phyloP scores from a whole-genome alignment of 306 rosid genomes.

The Cyclanthera cordifolia region DNA sequence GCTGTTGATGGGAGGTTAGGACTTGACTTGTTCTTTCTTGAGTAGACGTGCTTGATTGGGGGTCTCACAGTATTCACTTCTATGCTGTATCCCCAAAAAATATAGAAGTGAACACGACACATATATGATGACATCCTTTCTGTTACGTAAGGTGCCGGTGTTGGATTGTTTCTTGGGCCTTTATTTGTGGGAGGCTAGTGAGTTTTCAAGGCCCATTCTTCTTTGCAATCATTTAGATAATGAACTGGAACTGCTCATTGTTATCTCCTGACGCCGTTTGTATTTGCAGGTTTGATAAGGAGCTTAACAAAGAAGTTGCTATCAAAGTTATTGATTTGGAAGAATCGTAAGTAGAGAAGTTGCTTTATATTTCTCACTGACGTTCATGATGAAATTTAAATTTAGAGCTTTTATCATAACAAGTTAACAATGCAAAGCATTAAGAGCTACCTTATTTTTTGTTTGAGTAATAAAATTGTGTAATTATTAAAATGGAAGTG shows the following conservation, averaged over 20 bases:
- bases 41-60: too few species aligned
- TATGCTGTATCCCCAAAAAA: neutral
- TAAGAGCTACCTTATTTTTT: neutral
- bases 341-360: constrained; percentile 70
- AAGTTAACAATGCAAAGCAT: neutral
- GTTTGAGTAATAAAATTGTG: neutral
- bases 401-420: neutral
- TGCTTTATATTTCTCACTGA: constrained; percentile 1
- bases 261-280: constrained; percentile 9
- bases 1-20: too few species aligned
- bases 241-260: neutral
- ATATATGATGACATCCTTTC: neutral
- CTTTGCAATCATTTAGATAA: neutral
- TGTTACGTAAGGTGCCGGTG: too few species aligned
- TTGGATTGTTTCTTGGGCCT: neutral
- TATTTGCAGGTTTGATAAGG: constrained; percentile 77
- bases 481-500: neutral
- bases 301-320: constrained; percentile 82
- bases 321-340: constrained; percentile 97
- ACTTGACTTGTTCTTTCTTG: too few species aligned
- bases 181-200: neutral
- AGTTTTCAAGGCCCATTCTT: neutral
- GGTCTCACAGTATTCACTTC: neutral
- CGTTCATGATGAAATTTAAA: neutral
- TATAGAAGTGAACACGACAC: neutral